Evolutionary conservation across 2,329 filamentous ascomycete species (phyloP).

Genomic region (Claviceps arundinis): DNA sequence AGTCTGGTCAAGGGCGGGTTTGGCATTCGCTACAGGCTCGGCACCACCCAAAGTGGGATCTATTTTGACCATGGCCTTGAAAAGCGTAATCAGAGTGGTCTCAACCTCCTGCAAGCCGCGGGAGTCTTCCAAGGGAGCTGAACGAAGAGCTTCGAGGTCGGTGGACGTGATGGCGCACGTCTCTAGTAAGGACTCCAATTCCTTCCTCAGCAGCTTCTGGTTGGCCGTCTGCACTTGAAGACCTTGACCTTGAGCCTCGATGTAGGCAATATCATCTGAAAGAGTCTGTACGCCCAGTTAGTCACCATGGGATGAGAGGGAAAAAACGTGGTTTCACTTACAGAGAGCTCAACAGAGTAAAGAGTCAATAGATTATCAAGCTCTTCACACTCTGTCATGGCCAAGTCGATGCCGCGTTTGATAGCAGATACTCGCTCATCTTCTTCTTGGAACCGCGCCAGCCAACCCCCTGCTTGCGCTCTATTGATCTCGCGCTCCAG

Average conservation of each 20-base stretch:
- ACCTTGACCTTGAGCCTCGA: constrained; percentile 93
- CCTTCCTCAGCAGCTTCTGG: constrained; percentile 82
- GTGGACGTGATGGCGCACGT: constrained; percentile 81
- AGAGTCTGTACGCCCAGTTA: constrained; percentile 49
- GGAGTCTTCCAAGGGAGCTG: constrained; percentile 58
- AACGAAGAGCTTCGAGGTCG: constrained; percentile 55
- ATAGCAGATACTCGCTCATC: constrained; percentile 83
- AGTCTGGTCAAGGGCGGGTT: constrained; percentile 28
- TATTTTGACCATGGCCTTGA: constrained; percentile 87
- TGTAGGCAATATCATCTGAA: constrained; percentile 90
- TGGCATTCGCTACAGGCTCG: constrained; percentile 34
- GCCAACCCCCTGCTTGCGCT: constrained; percentile 85
- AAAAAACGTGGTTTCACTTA: constrained; percentile 31
- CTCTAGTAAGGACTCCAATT: constrained; percentile 77
- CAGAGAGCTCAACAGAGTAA: constrained; percentile 86
- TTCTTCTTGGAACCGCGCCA: constrained; percentile 71
- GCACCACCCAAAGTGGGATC: constrained; percentile 60
- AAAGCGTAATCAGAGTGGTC: constrained; percentile 61
- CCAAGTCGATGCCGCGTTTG: constrained; percentile 71
- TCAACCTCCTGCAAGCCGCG: constrained; percentile 69
- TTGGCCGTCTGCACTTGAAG: constrained; percentile 95
- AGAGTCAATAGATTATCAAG: constrained; percentile 86
- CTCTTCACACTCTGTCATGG: constrained; percentile 93
- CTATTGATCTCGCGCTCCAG: constrained; percentile 79
- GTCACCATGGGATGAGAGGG: background rate